phyloP scores from a whole-genome alignment of 805 yeast genomes.

The Starmerella sp. region DNA sequence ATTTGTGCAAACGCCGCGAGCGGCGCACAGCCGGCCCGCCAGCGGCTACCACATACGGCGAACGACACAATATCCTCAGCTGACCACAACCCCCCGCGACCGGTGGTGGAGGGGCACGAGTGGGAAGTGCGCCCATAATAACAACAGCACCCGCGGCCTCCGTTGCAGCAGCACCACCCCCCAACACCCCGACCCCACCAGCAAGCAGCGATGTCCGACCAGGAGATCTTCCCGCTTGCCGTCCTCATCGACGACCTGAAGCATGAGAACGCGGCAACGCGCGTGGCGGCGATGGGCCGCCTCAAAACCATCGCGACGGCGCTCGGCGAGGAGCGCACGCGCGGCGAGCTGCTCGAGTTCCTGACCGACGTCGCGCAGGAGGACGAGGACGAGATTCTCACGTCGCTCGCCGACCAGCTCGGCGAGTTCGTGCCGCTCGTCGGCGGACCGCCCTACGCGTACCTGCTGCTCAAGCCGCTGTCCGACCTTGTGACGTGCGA shows the following conservation, averaged over 20 bases:
- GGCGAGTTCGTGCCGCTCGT: conserved; percentile 79
- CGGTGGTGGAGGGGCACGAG: background rate
- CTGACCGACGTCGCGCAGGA: conserved; percentile 58
- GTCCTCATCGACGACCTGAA: conserved; percentile 91
- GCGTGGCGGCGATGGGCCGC: conserved; percentile 90
- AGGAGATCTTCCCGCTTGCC: conserved; percentile 86
- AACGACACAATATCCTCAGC: background rate
- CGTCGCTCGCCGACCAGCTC: conserved; percentile 82
- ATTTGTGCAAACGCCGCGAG: too few species aligned
- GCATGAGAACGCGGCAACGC: conserved; percentile 88
- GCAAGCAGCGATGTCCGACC: conserved; percentile 17
- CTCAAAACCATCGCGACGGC: conserved; percentile 91
- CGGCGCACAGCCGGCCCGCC: background rate
- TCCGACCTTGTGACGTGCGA: conserved; percentile 83
- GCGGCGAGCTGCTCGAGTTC: conserved; percentile 81
- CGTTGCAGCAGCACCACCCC: background rate
- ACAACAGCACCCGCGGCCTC: background rate
- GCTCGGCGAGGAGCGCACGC: conserved; percentile 83
- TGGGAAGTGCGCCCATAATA: background rate
- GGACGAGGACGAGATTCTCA: conserved; percentile 96
- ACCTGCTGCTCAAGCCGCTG: conserved; percentile 49
- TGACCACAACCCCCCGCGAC: background rate
- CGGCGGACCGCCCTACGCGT: conserved; percentile 67
- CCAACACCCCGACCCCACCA: background rate
- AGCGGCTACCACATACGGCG: background rate